Conservation (phyloP, 306 rosid genomes). For the Vigna reflexopilosa region DNA sequence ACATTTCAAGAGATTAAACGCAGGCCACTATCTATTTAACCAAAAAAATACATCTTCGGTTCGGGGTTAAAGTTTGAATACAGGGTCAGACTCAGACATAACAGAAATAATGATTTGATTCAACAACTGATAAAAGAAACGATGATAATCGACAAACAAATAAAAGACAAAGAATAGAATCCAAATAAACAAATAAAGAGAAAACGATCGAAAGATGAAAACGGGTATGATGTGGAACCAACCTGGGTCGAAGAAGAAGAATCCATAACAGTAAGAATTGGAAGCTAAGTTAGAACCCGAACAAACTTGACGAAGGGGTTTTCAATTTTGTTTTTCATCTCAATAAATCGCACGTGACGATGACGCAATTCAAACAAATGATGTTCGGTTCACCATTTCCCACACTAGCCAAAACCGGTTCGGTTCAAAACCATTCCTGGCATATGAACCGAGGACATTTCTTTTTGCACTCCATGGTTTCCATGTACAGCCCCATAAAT, state of each 20-base stretch:
- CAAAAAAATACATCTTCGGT: background rate
- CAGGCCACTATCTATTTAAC: background rate
- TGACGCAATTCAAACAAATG: background rate
- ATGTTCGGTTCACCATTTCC: background rate
- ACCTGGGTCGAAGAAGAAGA: conserved; percentile 19
- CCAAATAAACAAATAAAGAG: background rate
- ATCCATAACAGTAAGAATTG: conserved; percentile 22
- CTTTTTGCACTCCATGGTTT: too few relatives aligned
- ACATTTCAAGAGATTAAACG: conserved; percentile 10
- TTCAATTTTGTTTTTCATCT: background rate
- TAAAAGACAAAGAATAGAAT: background rate
- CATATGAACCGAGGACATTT: too few relatives aligned
- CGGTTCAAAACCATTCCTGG: background rate
- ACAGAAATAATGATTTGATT: conserved; percentile 19
- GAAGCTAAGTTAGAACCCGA: conserved; percentile 11
- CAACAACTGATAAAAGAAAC: conserved; percentile 6
- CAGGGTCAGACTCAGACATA: background rate
- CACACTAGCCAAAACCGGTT: background rate
- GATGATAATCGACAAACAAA: conserved; percentile 8
- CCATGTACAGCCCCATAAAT: too few relatives aligned
- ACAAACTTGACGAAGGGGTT: conserved; percentile 6
- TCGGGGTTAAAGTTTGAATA: background rate
- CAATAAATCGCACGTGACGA: conserved; percentile 3
- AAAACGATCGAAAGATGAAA: background rate
- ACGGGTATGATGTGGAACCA: background rate